Percentiles rank a stretch among this genome's conserved stretches.
phyloP scores from a whole-genome alignment of 495 filamentous ascomycete genomes.

The Penicillium desertorum region DNA sequence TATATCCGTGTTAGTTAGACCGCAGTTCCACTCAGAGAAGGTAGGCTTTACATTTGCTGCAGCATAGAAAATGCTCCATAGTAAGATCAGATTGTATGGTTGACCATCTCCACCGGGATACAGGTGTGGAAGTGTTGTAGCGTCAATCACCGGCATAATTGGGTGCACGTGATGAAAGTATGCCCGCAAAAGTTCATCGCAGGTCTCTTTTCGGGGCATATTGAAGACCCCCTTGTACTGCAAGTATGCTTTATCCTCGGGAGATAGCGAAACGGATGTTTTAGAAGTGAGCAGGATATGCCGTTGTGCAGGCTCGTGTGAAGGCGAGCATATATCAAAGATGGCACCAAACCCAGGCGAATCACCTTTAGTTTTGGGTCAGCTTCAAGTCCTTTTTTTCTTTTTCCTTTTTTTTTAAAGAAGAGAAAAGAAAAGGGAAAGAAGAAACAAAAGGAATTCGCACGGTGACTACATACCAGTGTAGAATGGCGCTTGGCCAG shows the following conservation, averaged over 20 bases:
- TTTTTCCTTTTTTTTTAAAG: too few species aligned
- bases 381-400: background rate
- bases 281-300: slow-evolving; percentile 31
- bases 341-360: slow-evolving; percentile 26
- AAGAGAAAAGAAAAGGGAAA: too few species aligned
- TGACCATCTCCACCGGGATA: slow-evolving; percentile 24
- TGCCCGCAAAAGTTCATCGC: slow-evolving; percentile 28
- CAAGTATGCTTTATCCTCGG: slow-evolving; percentile 32
- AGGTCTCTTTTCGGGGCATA: slow-evolving; percentile 24
- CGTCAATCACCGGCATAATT: slow-evolving; percentile 41
- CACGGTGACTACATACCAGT: slow-evolving; percentile 21
- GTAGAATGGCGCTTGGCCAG: slow-evolving; percentile 32
- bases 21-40: slow-evolving; percentile 5
- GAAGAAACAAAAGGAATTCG: background rate
- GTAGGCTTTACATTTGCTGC: slow-evolving; percentile 32
- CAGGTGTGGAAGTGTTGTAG: slow-evolving; percentile 26
- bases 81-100: slow-evolving; percentile 35
- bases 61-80: slow-evolving; percentile 47
- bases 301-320: slow-evolving; percentile 21
- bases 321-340: slow-evolving; percentile 22
- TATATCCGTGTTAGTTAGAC: slow-evolving; percentile 18
- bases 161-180: slow-evolving; percentile 45
- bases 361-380: background rate
- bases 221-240: slow-evolving; percentile 32
- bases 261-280: slow-evolving; percentile 16